A percentile compares a stretch with the other conserved stretches of the same genome.
These are phyloP conservation scores for Gypsophila paniculata DNA, from an alignment of 179 eudicot species.

Conservation along the genomic window DNA sequence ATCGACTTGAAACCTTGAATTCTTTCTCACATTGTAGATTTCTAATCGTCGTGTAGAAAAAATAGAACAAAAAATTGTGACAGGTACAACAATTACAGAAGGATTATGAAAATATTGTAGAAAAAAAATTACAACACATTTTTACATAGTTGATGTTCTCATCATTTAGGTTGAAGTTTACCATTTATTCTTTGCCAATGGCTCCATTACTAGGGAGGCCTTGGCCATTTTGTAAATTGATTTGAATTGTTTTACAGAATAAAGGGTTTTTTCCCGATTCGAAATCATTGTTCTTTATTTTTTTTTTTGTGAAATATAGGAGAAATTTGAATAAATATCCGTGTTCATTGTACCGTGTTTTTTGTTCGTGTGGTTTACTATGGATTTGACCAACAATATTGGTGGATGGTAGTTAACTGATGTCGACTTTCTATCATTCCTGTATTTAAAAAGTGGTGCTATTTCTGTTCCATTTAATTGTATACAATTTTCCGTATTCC, in stretches of 20 bases:
- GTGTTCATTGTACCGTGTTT: not conserved
- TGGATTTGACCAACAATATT: not conserved
- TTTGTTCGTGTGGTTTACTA: not conserved
- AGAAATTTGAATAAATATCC: conserved; percentile 14
- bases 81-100: conserved; percentile 16
- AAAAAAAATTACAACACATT: conserved; percentile 9
- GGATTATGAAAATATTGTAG: conserved; percentile 12
- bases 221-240: conserved; percentile 29
- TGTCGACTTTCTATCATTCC: no score
- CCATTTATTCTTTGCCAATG: conserved; percentile 24
- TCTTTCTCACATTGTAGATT: conserved; percentile 26
- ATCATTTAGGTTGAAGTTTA: conserved; percentile 13
- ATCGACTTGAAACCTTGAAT: conserved; percentile 27
- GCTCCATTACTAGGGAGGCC: conserved; percentile 20
- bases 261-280: conserved; percentile 17
- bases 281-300: conserved; percentile 21
- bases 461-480: no score
- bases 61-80: conserved; percentile 15
- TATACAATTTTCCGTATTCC: no score
- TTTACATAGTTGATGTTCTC: conserved; percentile 10
- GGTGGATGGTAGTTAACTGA: no score
- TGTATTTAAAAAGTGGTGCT: no score
- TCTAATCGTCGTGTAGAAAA: conserved; percentile 31
- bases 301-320: conserved; percentile 19
- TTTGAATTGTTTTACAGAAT: conserved; percentile 25